Conservation (phyloP, 225 moss, liverwort and hornwort species). For the Physcomitrellopsis africana region DNA sequence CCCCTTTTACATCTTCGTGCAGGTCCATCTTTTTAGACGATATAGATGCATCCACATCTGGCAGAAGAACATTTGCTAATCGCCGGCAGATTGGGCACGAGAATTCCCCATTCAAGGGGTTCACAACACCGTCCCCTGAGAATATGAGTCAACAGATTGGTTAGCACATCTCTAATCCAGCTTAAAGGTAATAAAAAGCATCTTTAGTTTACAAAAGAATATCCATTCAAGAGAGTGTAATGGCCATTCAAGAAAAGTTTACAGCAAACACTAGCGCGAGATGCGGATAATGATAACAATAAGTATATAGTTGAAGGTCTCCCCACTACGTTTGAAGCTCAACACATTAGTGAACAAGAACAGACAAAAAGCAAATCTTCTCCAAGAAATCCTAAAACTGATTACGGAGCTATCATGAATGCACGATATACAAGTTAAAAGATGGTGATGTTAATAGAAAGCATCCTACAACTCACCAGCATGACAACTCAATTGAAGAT, state of each 20-base stretch:
- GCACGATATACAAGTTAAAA: background rate
- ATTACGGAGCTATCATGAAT: background rate
- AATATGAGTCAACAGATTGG: slow-evolving; percentile 11
- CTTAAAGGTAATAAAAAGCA: background rate
- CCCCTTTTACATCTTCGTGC: slow-evolving; percentile 33
- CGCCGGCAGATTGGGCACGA: slow-evolving; percentile 93
- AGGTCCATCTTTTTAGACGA: slow-evolving; percentile 37
- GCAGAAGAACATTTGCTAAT: slow-evolving; percentile 89
- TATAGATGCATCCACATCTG: slow-evolving; percentile 53
- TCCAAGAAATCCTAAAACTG: background rate
- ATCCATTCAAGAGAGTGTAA: background rate
- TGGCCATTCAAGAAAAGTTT: background rate
- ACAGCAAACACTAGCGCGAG: background rate
- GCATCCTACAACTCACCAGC: slow-evolving; percentile 23
- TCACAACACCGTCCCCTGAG: slow-evolving; percentile 75
- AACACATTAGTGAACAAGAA: background rate
- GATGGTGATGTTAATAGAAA: background rate
- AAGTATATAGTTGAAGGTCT: background rate
- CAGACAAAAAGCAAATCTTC: background rate
- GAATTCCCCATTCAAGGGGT: slow-evolving; percentile 70
- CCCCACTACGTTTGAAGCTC: background rate
- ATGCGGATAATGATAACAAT: background rate
- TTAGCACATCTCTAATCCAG: slow-evolving; percentile 4
- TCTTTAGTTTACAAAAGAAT: slow-evolving; percentile 17
- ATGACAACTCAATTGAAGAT: slow-evolving; percentile 34